These are phyloP conservation scores for Collybia mongolica DNA, from an alignment of 768 basidiomycete genomes.

Conservation along the genomic window DNA sequence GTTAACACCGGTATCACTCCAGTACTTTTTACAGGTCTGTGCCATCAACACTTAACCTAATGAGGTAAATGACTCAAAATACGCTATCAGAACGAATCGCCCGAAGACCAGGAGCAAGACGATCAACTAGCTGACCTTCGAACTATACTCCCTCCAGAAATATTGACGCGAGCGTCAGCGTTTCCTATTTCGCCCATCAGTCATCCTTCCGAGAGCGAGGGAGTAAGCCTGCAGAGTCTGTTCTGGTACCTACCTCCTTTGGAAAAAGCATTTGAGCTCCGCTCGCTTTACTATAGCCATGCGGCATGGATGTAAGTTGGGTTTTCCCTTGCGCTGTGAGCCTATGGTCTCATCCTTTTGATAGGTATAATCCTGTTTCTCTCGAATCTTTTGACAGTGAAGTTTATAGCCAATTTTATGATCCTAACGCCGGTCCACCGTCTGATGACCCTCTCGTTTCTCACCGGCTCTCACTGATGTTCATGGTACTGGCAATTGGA, in stretches of 20 bases:
- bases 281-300: slow-evolving; percentile 58
- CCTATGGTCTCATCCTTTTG: slow-evolving; percentile 10
- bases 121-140: slow-evolving; percentile 49
- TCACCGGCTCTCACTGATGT: slow-evolving; percentile 65
- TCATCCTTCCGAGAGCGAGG: slow-evolving; percentile 34
- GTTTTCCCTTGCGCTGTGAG: background rate
- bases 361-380: slow-evolving; percentile 68
- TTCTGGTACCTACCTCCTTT: slow-evolving; percentile 70
- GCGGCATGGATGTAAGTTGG: slow-evolving; percentile 69
- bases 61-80: slow-evolving; percentile 10
- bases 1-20: slow-evolving; percentile 7
- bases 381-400: slow-evolving; percentile 59
- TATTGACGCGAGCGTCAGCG: slow-evolving; percentile 62
- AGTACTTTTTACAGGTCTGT: slow-evolving; percentile 72
- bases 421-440: slow-evolving; percentile 37
- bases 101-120: slow-evolving; percentile 53
- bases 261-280: slow-evolving; percentile 59
- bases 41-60: background rate
- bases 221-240: slow-evolving; percentile 52
- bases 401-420: slow-evolving; percentile 59
- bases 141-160: slow-evolving; percentile 56
- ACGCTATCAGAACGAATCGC: slow-evolving; percentile 58
- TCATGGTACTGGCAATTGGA: slow-evolving; percentile 67
- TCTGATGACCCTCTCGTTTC: slow-evolving; percentile 50
- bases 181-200: slow-evolving; percentile 56